Conservation (phyloP, 2,329 filamentous ascomycete genomes). For the Fusarium pseudograminearum region DNA sequence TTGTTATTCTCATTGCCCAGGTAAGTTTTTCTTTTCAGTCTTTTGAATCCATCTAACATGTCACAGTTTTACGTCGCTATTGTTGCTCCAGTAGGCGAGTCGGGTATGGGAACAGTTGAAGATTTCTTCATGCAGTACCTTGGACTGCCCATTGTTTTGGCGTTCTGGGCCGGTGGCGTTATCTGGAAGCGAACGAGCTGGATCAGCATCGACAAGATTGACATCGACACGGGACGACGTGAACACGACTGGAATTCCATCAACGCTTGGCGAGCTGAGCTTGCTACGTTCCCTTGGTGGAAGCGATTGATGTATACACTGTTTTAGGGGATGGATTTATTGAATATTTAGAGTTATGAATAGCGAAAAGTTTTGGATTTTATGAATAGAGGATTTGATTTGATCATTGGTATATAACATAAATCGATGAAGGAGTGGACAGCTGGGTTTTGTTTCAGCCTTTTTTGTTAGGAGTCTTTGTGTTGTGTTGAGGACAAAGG, state of each 20-base stretch:
- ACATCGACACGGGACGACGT: slow-evolving; percentile 73
- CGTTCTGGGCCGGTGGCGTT: slow-evolving; percentile 68
- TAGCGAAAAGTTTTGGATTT: background rate
- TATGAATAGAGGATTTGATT: background rate
- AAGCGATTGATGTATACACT: slow-evolving; percentile 45
- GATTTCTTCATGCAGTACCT: slow-evolving; percentile 68
- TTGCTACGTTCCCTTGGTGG: slow-evolving; percentile 65
- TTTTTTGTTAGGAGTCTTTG: too few species aligned
- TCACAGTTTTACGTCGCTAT: slow-evolving; percentile 56
- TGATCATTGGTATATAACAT: background rate
- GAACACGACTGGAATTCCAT: slow-evolving; percentile 73
- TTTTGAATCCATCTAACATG: background rate
- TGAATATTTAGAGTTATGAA: slow-evolving; percentile 13
- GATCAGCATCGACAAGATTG: slow-evolving; percentile 70
- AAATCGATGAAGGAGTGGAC: background rate
- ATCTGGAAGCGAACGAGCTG: slow-evolving; percentile 74
- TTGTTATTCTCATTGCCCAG: slow-evolving; percentile 65
- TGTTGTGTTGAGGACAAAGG: background rate
- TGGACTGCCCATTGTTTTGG: slow-evolving; percentile 64
- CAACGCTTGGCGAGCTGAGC: slow-evolving; percentile 61
- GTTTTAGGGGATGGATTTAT: slow-evolving; percentile 19
- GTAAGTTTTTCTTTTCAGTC: slow-evolving; percentile 39
- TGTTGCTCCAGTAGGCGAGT: slow-evolving; percentile 54
- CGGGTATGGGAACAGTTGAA: slow-evolving; percentile 55
- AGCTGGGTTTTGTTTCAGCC: background rate